Base-by-base conservation (phyloP, 2,329 filamentous ascomycete genomes). In the Alternaria longipes region DNA sequence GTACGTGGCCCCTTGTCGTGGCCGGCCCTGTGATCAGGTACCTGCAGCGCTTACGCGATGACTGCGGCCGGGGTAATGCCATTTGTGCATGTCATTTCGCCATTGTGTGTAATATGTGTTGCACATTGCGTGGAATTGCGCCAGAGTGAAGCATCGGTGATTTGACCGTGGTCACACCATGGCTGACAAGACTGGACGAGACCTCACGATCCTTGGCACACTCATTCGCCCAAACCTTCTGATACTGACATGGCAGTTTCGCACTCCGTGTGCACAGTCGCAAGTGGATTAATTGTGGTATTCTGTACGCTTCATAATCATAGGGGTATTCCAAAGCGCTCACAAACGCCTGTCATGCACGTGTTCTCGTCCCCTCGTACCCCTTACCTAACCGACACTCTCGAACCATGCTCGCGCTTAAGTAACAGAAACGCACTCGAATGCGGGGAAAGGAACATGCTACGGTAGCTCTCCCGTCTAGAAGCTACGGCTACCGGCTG, bases 381-480 rank as follows among this genome's bases (percentile, higher is more conserved):
- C 54, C 61, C 58, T 62, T 65, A 65, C 66, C 66, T 63, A 63
- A 63, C 54, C 57, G 51, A 46, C 42, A 46, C 34, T 45, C 26
- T 56, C 41, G 24, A 57, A 52, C 58, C 58, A 46, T 50, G 54
- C 38, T 55, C 59, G 64, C 54, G 59, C 53, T 72, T 73, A 74
- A 76, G 72, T 77, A 76, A 76, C 69, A 76, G 72, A 75, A 77
- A 77, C 66, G 62, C 52, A 56, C 58, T 63, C 57, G 66, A 71
- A 77, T 76, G 75, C 75, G 76, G 76, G 76, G 75, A 72, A 78
- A 70, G 36, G 36, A 65, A 70, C 58, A 67, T 69, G 67, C 71
- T 67, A 50, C 61, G 36, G 69, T 74, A 76, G 74, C 67, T 61
- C 70, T 70, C 72, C 73, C 73, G 71, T 56, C 60, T 60, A 58